phyloP scores from a whole-genome alignment of 1,284 basidiomycete species.

The Cutaneotrichosporon sp. region DNA sequence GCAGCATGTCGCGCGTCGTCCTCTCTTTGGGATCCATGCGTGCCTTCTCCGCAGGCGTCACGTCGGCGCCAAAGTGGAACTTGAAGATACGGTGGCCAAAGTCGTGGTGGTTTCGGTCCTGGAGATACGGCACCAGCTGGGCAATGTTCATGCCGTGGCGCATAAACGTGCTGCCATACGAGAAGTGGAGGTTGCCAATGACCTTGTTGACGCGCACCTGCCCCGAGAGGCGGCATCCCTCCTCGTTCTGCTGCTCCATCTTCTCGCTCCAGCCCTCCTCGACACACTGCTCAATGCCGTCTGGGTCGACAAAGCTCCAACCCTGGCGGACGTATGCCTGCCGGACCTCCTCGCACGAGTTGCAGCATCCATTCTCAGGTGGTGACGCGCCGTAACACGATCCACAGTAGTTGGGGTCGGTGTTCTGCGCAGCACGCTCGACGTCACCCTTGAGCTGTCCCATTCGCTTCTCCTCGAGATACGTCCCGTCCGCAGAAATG shows the following conservation, averaged over 20 bases:
- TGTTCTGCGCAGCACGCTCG: conserved; percentile 70
- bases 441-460: conserved; percentile 74
- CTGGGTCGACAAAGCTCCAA: conserved; percentile 91
- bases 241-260: conserved; percentile 83
- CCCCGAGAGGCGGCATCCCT: conserved; percentile 92
- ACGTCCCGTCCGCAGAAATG: conserved; percentile 63
- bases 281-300: conserved; percentile 88
- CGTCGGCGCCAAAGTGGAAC: conserved; percentile 76
- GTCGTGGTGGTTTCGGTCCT: conserved; percentile 82
- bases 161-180: conserved; percentile 89
- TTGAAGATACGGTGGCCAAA: conserved; percentile 87
- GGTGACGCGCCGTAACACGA: conserved; percentile 91
- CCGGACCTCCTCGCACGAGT: conserved; percentile 93
- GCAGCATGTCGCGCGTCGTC: conserved; percentile 65
- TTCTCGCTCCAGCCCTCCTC: conserved; percentile 94
- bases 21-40: conserved; percentile 60
- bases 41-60: conserved; percentile 56
- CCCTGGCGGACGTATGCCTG: conserved; percentile 85
- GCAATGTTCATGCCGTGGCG: conserved; percentile 76
- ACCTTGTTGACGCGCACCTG: conserved; percentile 90
- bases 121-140: conserved; percentile 89
- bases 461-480: conserved; percentile 57
- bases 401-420: conserved; percentile 75
- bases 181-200: conserved; percentile 80
- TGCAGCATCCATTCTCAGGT: conserved; percentile 84